Evolutionary conservation across 768 basidiomycete species (phyloP), one percentile per base, ranked within the genome.

Genomic region (Rhodosporidiobolus odoratus): DNA sequence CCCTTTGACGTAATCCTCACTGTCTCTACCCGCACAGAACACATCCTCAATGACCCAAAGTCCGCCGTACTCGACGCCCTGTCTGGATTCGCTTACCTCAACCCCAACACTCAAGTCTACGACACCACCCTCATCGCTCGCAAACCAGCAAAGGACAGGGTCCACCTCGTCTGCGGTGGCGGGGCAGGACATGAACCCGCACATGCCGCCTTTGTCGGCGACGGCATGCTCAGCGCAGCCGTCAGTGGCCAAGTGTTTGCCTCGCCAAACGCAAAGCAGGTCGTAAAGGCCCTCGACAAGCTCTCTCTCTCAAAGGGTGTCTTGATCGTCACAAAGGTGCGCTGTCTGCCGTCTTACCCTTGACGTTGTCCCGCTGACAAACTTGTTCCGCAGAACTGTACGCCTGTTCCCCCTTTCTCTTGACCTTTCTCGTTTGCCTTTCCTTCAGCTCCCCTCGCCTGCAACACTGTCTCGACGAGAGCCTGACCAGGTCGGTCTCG

Each of bases 231-330:
- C 50, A 86, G 86, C 45, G 89, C 87, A 43, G 91, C 92, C 40
- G 89, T 95, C 13, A 91, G 88, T 74, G 94, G 94, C 13, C 89
- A 85, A 75, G 83, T 96, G 47, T 97, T 96, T 77, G 92, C 94
- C 3, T 91, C 89, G 25, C 94, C 94, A 1, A 94, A 88, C 75
- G 85, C 91, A 7, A 84, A 84, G 61, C 94, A 96, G 80, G 89
- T 97, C 60, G 83, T 86, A 59, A 84, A 88, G 32, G 92, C 85
- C 8, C 88, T 96, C 72, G 87, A 92, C 30, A 56, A 43, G 50
- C 62, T 72, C 27, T 35, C 38, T 0, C 6, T 19, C 2, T 50
- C 38, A 0, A 66, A 68, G 21, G 72, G 72, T 2, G 41, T 47
- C 19, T 35, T 71, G 2, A 34, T 66, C 34, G 57, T 71, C 27